A percentile compares a stretch with the other conserved stretches of the same genome.
Evolutionary conservation across 2,329 filamentous ascomycete species (phyloP).

Genomic region (Pseudogymnoascus sp.): DNA sequence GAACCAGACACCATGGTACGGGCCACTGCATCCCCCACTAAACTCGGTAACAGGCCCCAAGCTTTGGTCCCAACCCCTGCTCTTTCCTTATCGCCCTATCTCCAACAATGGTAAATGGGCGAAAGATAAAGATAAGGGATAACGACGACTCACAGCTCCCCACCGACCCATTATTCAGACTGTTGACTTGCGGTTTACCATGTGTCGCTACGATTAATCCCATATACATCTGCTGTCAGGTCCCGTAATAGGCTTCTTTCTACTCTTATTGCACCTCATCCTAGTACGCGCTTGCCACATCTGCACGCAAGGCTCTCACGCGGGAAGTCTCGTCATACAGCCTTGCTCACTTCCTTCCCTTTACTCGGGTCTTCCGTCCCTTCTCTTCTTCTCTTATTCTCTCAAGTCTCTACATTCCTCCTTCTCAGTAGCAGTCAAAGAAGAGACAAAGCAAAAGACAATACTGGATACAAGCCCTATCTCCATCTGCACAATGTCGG

Average conservation of each 20-base stretch:
- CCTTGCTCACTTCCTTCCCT: background rate
- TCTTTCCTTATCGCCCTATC: background rate
- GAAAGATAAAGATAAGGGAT: constrained; percentile 2
- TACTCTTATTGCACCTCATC: background rate
- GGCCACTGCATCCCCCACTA: constrained; percentile 2
- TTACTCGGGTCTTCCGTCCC: background rate
- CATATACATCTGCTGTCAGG: background rate
- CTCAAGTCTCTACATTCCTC: background rate
- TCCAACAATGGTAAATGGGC: background rate
- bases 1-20: background rate
- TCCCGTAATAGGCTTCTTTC: background rate
- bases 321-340: constrained; percentile 6
- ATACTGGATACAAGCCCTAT: background rate
- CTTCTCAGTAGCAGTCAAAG: background rate
- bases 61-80: background rate
- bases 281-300: background rate
- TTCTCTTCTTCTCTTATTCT: background rate
- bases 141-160: background rate
- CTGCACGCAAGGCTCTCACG: background rate
- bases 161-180: background rate
- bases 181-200: background rate
- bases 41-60: background rate
- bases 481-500: background rate
- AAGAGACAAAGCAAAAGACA: background rate
- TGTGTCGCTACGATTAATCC: background rate